These are phyloP conservation scores for Trichoderma gracile DNA, from an alignment of 2,329 filamentous ascomycete species.

Conservation along the genomic window DNA sequence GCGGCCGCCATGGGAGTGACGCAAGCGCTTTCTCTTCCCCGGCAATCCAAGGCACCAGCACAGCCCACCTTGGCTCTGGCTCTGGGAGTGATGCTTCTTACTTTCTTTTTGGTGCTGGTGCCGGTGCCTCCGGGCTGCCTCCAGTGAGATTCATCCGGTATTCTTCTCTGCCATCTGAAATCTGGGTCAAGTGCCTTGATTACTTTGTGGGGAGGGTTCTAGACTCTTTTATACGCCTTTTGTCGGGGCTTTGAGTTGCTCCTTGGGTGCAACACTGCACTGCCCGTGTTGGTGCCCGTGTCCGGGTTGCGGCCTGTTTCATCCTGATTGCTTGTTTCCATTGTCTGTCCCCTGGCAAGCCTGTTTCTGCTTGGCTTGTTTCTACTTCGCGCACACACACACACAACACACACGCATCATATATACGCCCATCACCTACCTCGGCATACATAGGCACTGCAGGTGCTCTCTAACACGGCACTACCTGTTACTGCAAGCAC, in stretches of 20 bases:
- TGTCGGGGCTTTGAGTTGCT: not conserved
- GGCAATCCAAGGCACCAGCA: not conserved
- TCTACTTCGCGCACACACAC: no score
- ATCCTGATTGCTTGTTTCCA: no score
- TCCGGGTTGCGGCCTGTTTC: no score
- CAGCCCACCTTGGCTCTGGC: slow-evolving; percentile 4
- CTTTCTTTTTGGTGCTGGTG: not conserved
- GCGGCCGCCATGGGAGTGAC: slow-evolving; percentile 3
- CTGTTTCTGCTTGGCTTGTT: no score
- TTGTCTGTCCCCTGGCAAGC: no score
- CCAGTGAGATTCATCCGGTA: not conserved
- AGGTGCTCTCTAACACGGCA: no score
- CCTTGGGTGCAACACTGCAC: not conserved
- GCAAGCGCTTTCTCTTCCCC: not conserved
- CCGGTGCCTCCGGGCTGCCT: slow-evolving; percentile 17
- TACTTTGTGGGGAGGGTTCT: not conserved
- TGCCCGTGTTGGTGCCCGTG: no score
- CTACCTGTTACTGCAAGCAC: no score
- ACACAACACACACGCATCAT: no score
- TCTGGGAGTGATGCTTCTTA: not conserved
- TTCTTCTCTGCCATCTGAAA: not conserved
- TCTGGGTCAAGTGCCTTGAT: slow-evolving; percentile 1
- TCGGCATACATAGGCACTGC: no score
- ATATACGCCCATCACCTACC: no score
- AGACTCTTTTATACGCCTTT: no score